phyloP scores from a whole-genome alignment of 2,329 filamentous ascomycete species.

The Orbilia oligospora region DNA sequence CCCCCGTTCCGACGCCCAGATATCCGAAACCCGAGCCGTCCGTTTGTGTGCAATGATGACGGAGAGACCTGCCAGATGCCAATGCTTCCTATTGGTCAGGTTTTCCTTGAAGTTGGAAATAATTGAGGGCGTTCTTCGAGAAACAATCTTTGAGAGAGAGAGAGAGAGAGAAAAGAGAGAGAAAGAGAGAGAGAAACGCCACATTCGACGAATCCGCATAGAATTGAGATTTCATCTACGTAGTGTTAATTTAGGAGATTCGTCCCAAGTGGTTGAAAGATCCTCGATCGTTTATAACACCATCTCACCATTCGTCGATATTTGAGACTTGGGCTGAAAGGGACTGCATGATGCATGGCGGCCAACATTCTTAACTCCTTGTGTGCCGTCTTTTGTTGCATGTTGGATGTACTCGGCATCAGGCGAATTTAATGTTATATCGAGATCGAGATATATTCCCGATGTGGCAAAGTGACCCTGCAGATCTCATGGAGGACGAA shows the following conservation, averaged over 20 bases:
- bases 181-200: neutral
- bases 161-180: neutral
- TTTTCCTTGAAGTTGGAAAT: neutral
- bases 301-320: constrained; percentile 12
- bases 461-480: constrained; percentile 22
- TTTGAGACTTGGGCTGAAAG: constrained; percentile 25
- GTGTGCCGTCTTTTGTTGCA: constrained; percentile 7
- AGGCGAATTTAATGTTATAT: constrained; percentile 12
- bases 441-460: neutral
- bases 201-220: neutral
- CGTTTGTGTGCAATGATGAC: constrained; percentile 17
- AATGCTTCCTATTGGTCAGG: constrained; percentile 40
- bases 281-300: constrained; percentile 3
- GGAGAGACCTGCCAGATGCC: constrained; percentile 46
- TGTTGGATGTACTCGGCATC: constrained; percentile 1
- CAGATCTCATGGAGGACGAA: constrained; percentile 8
- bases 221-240: neutral
- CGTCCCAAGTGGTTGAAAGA: neutral
- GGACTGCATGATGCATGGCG: constrained; percentile 25
- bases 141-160: neutral
- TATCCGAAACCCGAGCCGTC: constrained; percentile 38
- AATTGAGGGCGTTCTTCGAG: constrained; percentile 19
- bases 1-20: constrained; percentile 21
- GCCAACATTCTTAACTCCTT: constrained; percentile 40
- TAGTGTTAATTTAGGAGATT: constrained; percentile 3